Conservation (phyloP, 2,329 filamentous ascomycete genomes). For the Escovopsis sp. region DNA sequence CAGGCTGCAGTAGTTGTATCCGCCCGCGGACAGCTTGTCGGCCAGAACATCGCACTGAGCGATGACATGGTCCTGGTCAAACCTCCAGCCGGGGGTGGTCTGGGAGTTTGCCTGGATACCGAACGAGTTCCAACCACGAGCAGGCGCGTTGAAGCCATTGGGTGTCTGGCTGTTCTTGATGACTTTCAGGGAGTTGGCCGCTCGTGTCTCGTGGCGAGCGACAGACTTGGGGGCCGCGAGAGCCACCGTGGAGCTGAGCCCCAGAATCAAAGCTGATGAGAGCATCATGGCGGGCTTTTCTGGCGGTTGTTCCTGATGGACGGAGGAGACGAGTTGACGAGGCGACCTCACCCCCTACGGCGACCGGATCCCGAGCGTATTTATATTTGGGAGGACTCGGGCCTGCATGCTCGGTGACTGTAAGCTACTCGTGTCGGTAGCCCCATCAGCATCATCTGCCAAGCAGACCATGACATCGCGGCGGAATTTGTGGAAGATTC, state of each 20-base stretch:
- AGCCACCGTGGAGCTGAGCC: conserved; percentile 1
- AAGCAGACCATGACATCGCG: too few species aligned
- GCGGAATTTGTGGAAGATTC: too few species aligned
- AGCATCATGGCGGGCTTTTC: not conserved
- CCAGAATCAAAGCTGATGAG: conserved; percentile 3
- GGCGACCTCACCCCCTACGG: too few species aligned
- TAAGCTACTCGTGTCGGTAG: not conserved
- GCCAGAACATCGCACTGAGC: conserved; percentile 8
- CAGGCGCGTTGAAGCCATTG: conserved; percentile 6
- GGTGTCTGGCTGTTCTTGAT: conserved; percentile 7
- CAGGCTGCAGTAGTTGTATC: conserved; percentile 9
- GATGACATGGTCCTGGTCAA: conserved; percentile 9
- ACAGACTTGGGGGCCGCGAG: conserved; percentile 2
- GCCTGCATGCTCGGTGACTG: not conserved
- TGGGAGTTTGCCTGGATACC: conserved; percentile 7
- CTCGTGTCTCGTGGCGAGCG: not conserved
- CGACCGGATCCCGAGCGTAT: too few species aligned
- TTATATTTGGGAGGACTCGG: too few species aligned
- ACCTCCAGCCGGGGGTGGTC: conserved; percentile 4
- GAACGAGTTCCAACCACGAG: conserved; percentile 11
- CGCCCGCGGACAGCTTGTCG: not conserved
- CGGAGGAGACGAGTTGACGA: not conserved
- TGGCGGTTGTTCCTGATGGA: not conserved
- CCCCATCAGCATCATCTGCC: too few species aligned
- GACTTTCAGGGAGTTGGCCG: conserved; percentile 5